A percentile compares a stretch with the other conserved stretches of the same genome.
phyloP scores from a whole-genome alignment of 176 grass and related monocot species.

The Thalia dealbata region DNA sequence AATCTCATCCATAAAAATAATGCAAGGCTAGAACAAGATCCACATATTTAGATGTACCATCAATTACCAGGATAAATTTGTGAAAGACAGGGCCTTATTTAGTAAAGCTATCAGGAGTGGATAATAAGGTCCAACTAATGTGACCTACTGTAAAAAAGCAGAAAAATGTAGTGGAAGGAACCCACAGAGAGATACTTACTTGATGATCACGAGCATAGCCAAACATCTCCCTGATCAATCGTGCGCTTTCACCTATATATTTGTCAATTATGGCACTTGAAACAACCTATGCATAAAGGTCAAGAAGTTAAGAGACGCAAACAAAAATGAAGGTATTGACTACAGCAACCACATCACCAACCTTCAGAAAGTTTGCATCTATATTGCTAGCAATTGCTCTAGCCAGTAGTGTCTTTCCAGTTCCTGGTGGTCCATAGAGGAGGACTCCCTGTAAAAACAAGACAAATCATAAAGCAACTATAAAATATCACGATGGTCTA shows the following conservation, averaged over 20 bases:
- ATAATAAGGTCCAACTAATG: neutral
- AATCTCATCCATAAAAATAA: conserved; percentile 99
- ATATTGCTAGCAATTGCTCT: conserved; percentile 98
- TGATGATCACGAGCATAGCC: conserved; percentile 89
- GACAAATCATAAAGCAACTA: neutral
- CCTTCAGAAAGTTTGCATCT: conserved; percentile 93
- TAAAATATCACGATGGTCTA: neutral
- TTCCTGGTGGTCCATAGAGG: conserved; percentile 94
- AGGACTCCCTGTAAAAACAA: conserved; percentile 65
- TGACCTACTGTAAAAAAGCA: conserved; percentile 1
- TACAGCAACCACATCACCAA: conserved; percentile 6
- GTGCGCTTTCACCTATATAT: conserved; percentile 98
- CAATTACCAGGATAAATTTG: neutral
- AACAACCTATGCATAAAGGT: conserved; percentile 44
- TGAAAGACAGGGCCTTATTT: neutral
- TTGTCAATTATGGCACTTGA: conserved; percentile 97
- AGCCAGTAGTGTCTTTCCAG: conserved; percentile 86
- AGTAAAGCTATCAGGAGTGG: neutral
- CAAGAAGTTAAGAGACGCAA: conserved; percentile 13
- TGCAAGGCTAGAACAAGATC: conserved; percentile 56
- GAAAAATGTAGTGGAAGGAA: neutral
- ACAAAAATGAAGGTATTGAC: neutral
- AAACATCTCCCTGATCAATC: conserved; percentile 94
- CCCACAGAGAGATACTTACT: conserved; percentile 23
- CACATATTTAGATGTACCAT: conserved; percentile 8